Evolutionary conservation across 495 filamentous ascomycete genomes (phyloP).

Genomic region (Penicillium silybi): DNA sequence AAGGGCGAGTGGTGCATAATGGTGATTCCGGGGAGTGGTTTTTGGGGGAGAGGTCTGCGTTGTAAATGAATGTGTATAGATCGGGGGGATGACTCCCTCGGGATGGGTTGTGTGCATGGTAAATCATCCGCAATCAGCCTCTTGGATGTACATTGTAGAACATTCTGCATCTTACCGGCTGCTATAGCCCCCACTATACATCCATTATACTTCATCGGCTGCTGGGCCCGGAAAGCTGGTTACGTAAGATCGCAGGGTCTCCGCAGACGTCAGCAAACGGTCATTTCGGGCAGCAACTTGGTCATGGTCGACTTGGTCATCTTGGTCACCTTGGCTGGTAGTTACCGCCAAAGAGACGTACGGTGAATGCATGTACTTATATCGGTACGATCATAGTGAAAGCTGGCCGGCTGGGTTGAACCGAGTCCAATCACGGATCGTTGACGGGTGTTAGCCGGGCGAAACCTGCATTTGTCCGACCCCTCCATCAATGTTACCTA

Average conservation of each 20-base stretch:
- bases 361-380: neutral
- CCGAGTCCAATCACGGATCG: conserved; percentile 6
- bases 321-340: too few relatives aligned
- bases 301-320: too few relatives aligned
- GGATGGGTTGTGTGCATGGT: neutral
- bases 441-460: neutral
- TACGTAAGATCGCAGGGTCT: neutral
- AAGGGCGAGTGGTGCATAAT: conserved; percentile 56
- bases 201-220: too few relatives aligned
- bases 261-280: conserved; percentile 14
- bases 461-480: neutral
- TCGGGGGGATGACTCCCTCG: neutral
- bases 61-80: conserved; percentile 14
- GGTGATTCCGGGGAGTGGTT: conserved; percentile 51
- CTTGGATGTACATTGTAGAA: neutral
- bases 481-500: neutral
- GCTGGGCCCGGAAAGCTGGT: neutral
- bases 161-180: neutral
- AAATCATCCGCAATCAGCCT: neutral
- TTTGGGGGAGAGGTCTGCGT: conserved; percentile 32
- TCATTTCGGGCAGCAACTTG: conserved; percentile 9
- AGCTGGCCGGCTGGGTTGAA: conserved; percentile 4
- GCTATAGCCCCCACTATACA: neutral
- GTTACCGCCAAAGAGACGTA: too few relatives aligned
- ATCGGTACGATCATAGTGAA: neutral